Percentiles rank a stretch among this genome's conserved stretches.
Conservation (phyloP, 441 rosid genomes). For the Gossypium schwendimanii region DNA sequence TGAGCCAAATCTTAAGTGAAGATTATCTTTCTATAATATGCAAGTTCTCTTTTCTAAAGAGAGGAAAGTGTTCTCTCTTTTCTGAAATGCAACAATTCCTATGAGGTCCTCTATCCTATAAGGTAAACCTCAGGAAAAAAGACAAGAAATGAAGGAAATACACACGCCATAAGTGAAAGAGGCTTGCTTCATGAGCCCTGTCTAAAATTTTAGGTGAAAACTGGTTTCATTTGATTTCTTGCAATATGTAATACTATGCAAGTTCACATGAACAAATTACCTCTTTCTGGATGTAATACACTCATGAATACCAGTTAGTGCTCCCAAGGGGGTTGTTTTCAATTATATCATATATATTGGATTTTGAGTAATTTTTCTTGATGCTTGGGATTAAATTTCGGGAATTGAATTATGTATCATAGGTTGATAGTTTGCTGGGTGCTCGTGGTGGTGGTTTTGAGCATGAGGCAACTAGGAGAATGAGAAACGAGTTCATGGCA, state of each 20-base stretch:
- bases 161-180: background rate
- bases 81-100: background rate
- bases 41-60: background rate
- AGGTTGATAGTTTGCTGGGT: conserved; percentile 95
- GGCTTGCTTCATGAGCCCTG: background rate
- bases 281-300: background rate
- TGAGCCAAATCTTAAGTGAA: background rate
- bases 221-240: background rate
- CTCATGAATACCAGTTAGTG: background rate
- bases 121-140: background rate
- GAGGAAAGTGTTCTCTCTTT: background rate
- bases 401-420: conserved; percentile 12
- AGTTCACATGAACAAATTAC: background rate
- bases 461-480: conserved; percentile 96
- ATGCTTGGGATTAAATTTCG: background rate
- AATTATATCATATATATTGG: background rate
- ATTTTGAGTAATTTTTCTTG: background rate
- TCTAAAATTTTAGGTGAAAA: background rate
- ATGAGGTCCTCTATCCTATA: background rate
- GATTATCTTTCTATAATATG: background rate
- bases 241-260: background rate
- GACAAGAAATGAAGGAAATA: conserved; percentile 1
- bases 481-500: conserved; percentile 98
- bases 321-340: background rate
- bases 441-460: conserved; percentile 94